Base-by-base conservation (phyloP, 108 stramenopile species). In the Nitzschia sp. region DNA sequence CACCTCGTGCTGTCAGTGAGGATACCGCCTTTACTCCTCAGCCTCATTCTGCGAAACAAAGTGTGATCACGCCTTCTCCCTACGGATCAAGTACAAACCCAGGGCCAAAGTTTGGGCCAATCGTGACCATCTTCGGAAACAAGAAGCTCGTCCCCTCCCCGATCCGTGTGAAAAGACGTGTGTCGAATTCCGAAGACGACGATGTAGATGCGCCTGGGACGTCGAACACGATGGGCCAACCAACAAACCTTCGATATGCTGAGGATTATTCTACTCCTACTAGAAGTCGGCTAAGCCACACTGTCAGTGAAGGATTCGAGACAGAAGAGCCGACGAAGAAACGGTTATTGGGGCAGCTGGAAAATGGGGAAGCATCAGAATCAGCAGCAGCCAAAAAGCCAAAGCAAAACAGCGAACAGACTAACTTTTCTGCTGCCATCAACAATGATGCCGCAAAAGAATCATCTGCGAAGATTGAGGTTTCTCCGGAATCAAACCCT, bases 101-200 rank as follows among this genome's bases (percentile, higher is more conserved):
- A 34, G 44, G 54, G 1, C 35, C 15, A 17, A 30, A 53, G 17
- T 32, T 27, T 45, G 57, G 57, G 1, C 68, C 68, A 9, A 47
- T 72, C 28, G 16, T 74, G 23, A 47, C 64, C 16, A 65, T 66
- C 44, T 66, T 57, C 29, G 65, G 73, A 23, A 66, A 23, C 34
- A 54, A 67, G 25, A 47, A 52, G 5, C 58, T 66, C 2, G 45
- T 57, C 27, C 55, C 54, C 9, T 66, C 73, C 13, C 73, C 65
- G 16, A 60, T 66, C 36, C 45, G 54, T 13, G 73, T 60, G 21
- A 72, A 72, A 35, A 44, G 70, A 47, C 65, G 58, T 28, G 58
- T 66, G 16, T 66, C 64, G 3, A 44, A 58, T 13, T 38, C 45
- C 5, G 72, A 72, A 65, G 55, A 57, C 53, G 72, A 72, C 27